Conservation (phyloP, 75 land plant genomes). For the Ceratopteris richardii region DNA sequence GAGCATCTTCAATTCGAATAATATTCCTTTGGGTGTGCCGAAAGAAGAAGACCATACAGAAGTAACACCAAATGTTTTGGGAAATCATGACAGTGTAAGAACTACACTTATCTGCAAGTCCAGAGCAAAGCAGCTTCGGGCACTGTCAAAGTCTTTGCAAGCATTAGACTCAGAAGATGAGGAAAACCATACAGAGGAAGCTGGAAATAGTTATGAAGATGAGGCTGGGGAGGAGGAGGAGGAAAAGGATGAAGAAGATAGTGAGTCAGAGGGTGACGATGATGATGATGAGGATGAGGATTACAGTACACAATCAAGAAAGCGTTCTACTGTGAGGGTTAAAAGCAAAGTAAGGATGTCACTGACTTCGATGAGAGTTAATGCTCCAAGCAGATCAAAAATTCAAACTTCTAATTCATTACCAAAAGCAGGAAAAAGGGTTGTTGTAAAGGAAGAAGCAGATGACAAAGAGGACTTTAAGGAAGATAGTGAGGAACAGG, state of each 20-base stretch:
- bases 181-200: background rate
- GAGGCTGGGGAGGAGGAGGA: background rate
- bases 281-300: conserved; percentile 16
- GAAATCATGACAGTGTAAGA: too few species aligned
- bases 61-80: too few species aligned
- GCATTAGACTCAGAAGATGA: too few species aligned
- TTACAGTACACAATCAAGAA: conserved; percentile 19
- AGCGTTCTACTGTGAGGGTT: conserved; percentile 10
- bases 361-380: conserved; percentile 50
- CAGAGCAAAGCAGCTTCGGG: too few species aligned
- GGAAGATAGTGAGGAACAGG: conserved; percentile 1
- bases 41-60: too few species aligned
- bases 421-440: conserved; percentile 15
- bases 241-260: background rate
- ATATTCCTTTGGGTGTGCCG: too few species aligned
- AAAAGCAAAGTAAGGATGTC: conserved; percentile 45
- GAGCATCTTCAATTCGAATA: too few species aligned
- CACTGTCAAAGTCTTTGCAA: too few species aligned
- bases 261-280: background rate
- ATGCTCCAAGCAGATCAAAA: conserved; percentile 2
- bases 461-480: conserved; percentile 21
- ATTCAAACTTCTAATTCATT: too few species aligned
- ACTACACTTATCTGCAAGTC: too few species aligned
- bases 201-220: background rate
- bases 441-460: conserved; percentile 16